These are phyloP conservation scores for Nitzschia sp. DNA, from an alignment of 108 stramenopile species.

Conservation along the genomic window DNA sequence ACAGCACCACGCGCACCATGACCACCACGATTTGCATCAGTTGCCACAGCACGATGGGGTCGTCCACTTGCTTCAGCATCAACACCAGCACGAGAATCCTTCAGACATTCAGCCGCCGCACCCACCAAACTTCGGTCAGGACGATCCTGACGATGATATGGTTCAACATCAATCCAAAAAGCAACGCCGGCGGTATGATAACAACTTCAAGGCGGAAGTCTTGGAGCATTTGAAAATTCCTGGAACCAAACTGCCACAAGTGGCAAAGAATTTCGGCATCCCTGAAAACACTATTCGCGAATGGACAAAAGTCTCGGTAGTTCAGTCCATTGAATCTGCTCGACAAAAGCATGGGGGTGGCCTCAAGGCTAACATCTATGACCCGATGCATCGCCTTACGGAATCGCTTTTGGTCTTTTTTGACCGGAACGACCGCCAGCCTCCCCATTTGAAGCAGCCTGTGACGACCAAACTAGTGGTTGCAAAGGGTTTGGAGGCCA, in stretches of 20 bases:
- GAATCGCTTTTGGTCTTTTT: constrained; percentile 32
- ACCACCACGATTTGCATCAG: constrained; percentile 6
- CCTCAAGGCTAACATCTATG: constrained; percentile 38
- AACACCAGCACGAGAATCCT: neutral
- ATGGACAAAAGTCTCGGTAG: constrained; percentile 32
- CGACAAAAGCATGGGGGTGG: constrained; percentile 20
- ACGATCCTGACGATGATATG: neutral
- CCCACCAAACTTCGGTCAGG: neutral
- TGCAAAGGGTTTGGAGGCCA: constrained; percentile 37
- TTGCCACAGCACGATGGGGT: neutral
- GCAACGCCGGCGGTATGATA: constrained; percentile 34
- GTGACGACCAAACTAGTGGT: constrained; percentile 36
- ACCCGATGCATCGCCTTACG: constrained; percentile 31
- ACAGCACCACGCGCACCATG: constrained; percentile 12
- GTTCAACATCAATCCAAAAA: constrained; percentile 26
- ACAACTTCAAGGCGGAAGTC: constrained; percentile 33
- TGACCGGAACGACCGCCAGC: constrained; percentile 27
- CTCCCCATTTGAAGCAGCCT: constrained; percentile 22
- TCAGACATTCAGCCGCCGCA: constrained; percentile 6
- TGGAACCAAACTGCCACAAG: constrained; percentile 18
- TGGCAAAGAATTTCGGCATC: constrained; percentile 26
- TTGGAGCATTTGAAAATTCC: constrained; percentile 28
- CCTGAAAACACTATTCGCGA: constrained; percentile 41
- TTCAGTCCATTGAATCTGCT: constrained; percentile 25
- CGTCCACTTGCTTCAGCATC: neutral